phyloP scores from a whole-genome alignment of 805 yeast species.

The Cyberlindnera euphorbiiphila region DNA sequence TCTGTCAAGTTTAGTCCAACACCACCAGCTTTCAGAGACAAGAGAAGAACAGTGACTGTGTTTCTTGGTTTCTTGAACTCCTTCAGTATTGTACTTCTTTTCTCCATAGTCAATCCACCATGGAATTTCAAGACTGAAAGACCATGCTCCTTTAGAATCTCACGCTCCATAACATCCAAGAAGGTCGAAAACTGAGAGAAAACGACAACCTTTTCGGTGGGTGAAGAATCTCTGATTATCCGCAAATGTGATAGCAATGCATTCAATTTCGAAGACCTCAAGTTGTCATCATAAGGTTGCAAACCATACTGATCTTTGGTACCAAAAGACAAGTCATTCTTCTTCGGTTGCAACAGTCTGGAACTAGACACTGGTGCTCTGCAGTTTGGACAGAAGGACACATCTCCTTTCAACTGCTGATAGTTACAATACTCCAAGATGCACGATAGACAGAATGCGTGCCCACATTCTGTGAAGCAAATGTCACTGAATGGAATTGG shows the following conservation, averaged over 20 bases:
- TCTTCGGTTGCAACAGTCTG: constrained; percentile 34
- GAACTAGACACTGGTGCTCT: constrained; percentile 50
- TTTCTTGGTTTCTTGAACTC: constrained; percentile 43
- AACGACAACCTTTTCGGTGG: constrained; percentile 74
- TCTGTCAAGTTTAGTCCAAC: constrained; percentile 86
- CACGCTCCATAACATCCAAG: constrained; percentile 68
- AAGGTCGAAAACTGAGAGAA: constrained; percentile 89
- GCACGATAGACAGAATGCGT: constrained; percentile 72
- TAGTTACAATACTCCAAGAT: constrained; percentile 69
- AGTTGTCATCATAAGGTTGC: constrained; percentile 26
- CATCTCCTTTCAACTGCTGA: constrained; percentile 45
- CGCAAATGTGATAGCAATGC: constrained; percentile 62
- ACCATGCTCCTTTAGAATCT: constrained; percentile 45
- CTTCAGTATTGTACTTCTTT: constrained; percentile 57
- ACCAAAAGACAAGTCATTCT: constrained; percentile 24
- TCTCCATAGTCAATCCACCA: constrained; percentile 67
- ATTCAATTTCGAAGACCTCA: constrained; percentile 66
- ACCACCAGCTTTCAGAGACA: constrained; percentile 90
- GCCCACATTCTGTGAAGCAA: constrained; percentile 75
- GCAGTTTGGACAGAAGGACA: constrained; percentile 73
- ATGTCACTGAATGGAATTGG: constrained; percentile 53
- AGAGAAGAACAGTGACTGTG: constrained; percentile 46
- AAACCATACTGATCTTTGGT: constrained; percentile 16
- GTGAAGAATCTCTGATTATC: constrained; percentile 47
- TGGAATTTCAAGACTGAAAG: constrained; percentile 69